These are phyloP conservation scores for Tricholoma sp. DNA, from an alignment of 768 basidiomycete genomes.

Conservation along the genomic window DNA sequence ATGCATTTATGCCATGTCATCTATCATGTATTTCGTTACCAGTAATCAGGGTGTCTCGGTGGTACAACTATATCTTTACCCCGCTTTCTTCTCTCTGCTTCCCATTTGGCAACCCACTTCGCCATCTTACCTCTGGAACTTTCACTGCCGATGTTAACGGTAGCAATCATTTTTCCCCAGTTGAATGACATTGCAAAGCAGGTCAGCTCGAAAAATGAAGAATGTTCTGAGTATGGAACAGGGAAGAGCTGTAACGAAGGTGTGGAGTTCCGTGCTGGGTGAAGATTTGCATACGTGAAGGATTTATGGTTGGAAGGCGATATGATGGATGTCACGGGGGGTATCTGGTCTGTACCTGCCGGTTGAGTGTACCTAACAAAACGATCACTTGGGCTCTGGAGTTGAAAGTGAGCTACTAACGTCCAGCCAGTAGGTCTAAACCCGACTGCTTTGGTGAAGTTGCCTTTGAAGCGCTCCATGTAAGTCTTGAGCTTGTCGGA, in stretches of 20 bases:
- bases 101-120: conserved; percentile 88
- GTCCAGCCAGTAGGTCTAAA: conserved; percentile 98
- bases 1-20: not conserved
- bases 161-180: conserved; percentile 90
- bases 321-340: conserved; percentile 67
- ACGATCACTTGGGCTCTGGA: not conserved
- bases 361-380: conserved; percentile 57
- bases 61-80: conserved; percentile 32
- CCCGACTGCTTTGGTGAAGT: conserved; percentile 68
- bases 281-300: conserved; percentile 68
- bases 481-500: conserved; percentile 77
- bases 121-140: conserved; percentile 77
- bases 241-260: conserved; percentile 68
- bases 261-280: conserved; percentile 67
- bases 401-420: conserved; percentile 39
- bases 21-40: conserved; percentile 24
- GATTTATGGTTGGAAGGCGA: conserved; percentile 55
- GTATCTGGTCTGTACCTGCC: conserved; percentile 53
- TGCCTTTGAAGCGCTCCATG: conserved; percentile 64
- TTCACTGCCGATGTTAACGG: conserved; percentile 82
- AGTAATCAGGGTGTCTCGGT: conserved; percentile 43
- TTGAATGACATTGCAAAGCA: conserved; percentile 89
- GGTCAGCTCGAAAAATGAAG: conserved; percentile 91
- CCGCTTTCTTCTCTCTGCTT: conserved; percentile 65
- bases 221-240: conserved; percentile 93